phyloP scores from a whole-genome alignment of 164 flowering plant species.

The grape (Vitis vinifera) region DNA sequence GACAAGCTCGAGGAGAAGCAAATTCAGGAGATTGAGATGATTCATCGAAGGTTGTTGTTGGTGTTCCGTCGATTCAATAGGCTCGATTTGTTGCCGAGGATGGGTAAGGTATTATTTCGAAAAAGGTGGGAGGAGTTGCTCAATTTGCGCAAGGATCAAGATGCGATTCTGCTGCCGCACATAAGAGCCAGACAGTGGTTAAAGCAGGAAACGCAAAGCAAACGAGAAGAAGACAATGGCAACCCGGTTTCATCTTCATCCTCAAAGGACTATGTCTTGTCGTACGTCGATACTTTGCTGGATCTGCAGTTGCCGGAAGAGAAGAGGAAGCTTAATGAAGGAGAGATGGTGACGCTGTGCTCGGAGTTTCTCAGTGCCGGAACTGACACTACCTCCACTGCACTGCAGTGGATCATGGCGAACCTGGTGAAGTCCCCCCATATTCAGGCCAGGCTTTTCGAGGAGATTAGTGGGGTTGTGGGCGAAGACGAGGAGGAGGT shows the following conservation, averaged over 20 bases:
- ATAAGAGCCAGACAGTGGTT: no score
- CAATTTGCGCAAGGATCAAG: no score
- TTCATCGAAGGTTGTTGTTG: no score
- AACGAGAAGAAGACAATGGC: not conserved
- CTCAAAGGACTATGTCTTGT: not conserved
- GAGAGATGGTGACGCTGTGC: conserved; percentile 35
- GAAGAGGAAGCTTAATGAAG: conserved; percentile 18
- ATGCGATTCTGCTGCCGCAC: no score
- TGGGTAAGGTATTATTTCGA: no score
- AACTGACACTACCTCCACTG: conserved; percentile 42
- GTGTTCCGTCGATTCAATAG: not conserved
- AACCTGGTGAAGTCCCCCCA: no score
- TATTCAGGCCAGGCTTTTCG: conserved; percentile 17
- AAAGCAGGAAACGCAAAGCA: no score
- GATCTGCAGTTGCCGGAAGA: conserved; percentile 12
- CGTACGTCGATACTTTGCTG: conserved; percentile 20
- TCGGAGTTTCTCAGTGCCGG: conserved; percentile 43
- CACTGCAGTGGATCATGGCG: conserved; percentile 35
- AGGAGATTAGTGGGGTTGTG: conserved; percentile 18
- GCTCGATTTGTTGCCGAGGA: not conserved
- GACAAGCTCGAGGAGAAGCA: conserved; percentile 11
- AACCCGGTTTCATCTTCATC: no score
- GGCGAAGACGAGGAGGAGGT: conserved; percentile 1
- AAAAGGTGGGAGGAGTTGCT: no score
- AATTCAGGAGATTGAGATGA: not conserved